Evolutionary conservation across 2,329 filamentous ascomycete species (phyloP).

Genomic region (Ceratocystis colombiana): DNA sequence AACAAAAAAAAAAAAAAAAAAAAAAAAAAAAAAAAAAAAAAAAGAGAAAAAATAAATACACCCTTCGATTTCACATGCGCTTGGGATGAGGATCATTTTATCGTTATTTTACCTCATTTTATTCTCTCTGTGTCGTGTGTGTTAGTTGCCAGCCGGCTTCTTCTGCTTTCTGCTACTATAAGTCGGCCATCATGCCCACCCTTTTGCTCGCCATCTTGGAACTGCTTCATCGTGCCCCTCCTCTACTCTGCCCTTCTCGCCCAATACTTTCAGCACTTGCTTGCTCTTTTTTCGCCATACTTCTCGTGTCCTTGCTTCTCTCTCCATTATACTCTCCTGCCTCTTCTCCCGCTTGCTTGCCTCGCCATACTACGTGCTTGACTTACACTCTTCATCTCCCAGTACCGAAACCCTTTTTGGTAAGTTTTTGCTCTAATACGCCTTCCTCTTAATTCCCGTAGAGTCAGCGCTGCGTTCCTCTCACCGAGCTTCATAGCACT

Average conservation of each 20-base stretch:
- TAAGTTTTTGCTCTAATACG: neutral
- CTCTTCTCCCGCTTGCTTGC: neutral
- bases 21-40: too few species aligned
- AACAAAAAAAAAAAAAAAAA: too few species aligned
- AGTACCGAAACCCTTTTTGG: neutral
- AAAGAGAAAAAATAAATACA: too few species aligned
- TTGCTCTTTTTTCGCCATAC: neutral
- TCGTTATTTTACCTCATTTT: slow-evolving; percentile 1
- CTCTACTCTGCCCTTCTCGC: neutral
- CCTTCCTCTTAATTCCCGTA: neutral
- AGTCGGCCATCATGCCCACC: slow-evolving; percentile 7
- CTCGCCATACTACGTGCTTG: neutral
- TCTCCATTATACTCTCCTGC: neutral
- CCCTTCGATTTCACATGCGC: too few species aligned
- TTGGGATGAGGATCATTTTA: too few species aligned
- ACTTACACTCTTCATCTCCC: neutral
- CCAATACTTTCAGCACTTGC: neutral
- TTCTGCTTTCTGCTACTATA: neutral
- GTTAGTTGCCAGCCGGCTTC: neutral
- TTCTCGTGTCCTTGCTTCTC: neutral
- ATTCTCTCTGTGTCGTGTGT: neutral
- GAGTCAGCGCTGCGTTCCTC: slow-evolving; percentile 6
- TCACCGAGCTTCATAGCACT: neutral
- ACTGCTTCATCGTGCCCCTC: neutral
- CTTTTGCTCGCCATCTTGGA: neutral